Conservation (phyloP, 768 basidiomycete genomes). For the Clathrus columnatus region DNA sequence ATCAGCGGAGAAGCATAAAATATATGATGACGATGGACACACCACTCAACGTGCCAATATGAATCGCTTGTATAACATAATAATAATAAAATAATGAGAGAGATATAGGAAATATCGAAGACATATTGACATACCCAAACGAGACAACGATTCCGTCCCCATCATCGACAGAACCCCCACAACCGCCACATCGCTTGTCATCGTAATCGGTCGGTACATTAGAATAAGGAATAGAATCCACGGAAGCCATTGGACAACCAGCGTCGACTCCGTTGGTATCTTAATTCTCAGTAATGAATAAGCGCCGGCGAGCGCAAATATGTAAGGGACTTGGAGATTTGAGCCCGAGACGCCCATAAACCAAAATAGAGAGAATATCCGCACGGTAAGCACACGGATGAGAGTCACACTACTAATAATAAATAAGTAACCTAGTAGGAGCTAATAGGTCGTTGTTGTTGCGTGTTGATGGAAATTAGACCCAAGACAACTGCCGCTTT, state of each 20-base stretch:
- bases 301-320: neutral
- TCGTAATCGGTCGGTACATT: conserved; percentile 22
- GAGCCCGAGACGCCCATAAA: too few species aligned
- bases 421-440: too few species aligned
- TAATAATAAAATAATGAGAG: conserved; percentile 11
- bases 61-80: conserved; percentile 52
- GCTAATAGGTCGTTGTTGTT: too few species aligned
- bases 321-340: too few species aligned
- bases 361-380: too few species aligned
- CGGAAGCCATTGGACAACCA: conserved; percentile 8
- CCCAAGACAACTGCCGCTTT: too few species aligned
- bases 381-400: neutral
- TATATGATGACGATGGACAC: conserved; percentile 5
- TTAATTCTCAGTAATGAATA: conserved; percentile 1
- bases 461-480: too few species aligned
- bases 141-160: conserved; percentile 88
- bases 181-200: conserved; percentile 72
- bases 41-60: conserved; percentile 86
- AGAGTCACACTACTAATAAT: neutral
- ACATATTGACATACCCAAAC: conserved; percentile 67
- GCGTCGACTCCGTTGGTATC: neutral
- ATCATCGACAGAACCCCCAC: conserved; percentile 70
- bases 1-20: neutral
- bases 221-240: conserved; percentile 6
- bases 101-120: conserved; percentile 5